A percentile compares a stretch with the other conserved stretches of the same genome.
phyloP scores from a whole-genome alignment of 208 protist species.

The Herpetomonas samuelpessoai region DNA sequence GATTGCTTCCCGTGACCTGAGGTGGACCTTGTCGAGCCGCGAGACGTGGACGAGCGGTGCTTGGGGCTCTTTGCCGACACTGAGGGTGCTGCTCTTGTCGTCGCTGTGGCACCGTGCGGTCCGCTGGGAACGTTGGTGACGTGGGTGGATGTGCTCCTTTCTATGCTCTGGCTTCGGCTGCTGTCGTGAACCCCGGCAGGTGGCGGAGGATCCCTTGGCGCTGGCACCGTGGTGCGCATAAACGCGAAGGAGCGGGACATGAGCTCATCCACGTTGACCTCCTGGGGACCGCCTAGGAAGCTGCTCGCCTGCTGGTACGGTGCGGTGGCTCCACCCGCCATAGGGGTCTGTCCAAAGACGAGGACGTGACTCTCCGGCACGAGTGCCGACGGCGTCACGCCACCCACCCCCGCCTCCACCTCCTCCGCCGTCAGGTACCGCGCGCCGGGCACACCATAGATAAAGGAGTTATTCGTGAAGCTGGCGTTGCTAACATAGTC shows the following conservation, averaged over 20 bases:
- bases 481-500: neutral
- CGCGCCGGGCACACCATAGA: slow-evolving; percentile 7
- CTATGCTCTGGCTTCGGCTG: no score
- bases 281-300: neutral
- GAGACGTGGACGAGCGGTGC: no score
- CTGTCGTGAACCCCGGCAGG: neutral
- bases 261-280: slow-evolving; percentile 1
- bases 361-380: neutral
- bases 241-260: slow-evolving; percentile 3
- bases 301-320: neutral
- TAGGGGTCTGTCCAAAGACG: neutral
- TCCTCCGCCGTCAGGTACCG: slow-evolving; percentile 3
- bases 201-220: neutral
- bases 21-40: no score
- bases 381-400: neutral
- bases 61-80: no score
- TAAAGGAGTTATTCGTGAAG: slow-evolving; percentile 1
- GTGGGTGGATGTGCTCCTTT: no score
- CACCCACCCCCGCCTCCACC: neutral
- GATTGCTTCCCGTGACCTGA: no score
- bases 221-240: neutral
- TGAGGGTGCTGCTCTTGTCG: no score
- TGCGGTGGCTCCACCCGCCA: neutral
- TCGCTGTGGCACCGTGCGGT: no score
- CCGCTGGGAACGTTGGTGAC: no score